Conservation (phyloP, 2,329 filamentous ascomycete species). For the Didymosphaeria variabile region DNA sequence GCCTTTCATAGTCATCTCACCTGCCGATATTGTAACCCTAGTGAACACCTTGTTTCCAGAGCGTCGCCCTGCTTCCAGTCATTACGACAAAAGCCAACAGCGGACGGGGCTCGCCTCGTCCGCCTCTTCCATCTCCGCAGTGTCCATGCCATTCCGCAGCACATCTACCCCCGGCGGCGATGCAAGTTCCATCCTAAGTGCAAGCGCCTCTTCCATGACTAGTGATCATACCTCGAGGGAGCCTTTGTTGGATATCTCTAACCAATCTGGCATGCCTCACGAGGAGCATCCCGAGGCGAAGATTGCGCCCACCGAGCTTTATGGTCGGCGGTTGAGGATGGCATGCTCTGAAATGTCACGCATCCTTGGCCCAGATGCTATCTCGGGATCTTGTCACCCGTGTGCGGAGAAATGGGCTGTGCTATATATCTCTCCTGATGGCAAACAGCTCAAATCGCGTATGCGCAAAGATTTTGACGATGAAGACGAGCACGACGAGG, state of each 20-base stretch:
- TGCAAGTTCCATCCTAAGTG: conserved; percentile 75
- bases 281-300: conserved; percentile 54
- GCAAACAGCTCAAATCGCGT: conserved; percentile 72
- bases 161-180: conserved; percentile 64
- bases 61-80: conserved; percentile 68
- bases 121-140: conserved; percentile 59
- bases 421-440: conserved; percentile 78
- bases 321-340: conserved; percentile 65
- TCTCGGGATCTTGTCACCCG: conserved; percentile 76
- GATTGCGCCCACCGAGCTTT: conserved; percentile 56
- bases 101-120: conserved; percentile 57
- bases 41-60: conserved; percentile 87
- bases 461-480: conserved; percentile 77
- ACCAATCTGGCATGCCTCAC: conserved; percentile 18
- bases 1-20: conserved; percentile 80
- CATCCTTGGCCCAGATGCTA: conserved; percentile 68
- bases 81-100: conserved; percentile 56
- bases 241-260: conserved; percentile 62
- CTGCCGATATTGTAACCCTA: conserved; percentile 80
- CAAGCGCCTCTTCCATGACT: conserved; percentile 75
- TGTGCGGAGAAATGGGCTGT: conserved; percentile 86
- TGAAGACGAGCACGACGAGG: conserved; percentile 70
- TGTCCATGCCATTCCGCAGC: conserved; percentile 61
- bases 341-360: conserved; percentile 77
- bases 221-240: conserved; percentile 76